Conservation (phyloP, 2,329 filamentous ascomycete species). For the Claviceps purpurea region DNA sequence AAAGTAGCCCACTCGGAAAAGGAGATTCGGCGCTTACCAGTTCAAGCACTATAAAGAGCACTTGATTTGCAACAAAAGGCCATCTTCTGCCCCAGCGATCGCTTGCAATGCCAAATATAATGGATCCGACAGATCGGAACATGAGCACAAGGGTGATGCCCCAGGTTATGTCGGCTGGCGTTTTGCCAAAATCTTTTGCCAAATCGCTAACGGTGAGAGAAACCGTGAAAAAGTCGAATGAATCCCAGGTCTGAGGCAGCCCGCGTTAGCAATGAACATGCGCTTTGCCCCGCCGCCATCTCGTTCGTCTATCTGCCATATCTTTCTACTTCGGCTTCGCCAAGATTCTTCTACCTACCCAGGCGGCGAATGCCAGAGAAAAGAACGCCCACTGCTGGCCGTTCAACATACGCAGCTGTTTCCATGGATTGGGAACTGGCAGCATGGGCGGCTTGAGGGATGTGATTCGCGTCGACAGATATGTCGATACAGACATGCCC, state of each 20-base stretch:
- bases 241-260: slow-evolving; percentile 39
- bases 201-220: slow-evolving; percentile 44
- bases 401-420: slow-evolving; percentile 33
- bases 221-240: slow-evolving; percentile 55
- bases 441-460: slow-evolving; percentile 44
- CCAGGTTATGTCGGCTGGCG: slow-evolving; percentile 48
- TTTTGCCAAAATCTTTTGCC: slow-evolving; percentile 35
- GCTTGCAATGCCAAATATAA: slow-evolving; percentile 39
- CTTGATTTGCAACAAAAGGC: slow-evolving; percentile 64
- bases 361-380: slow-evolving; percentile 39
- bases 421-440: slow-evolving; percentile 39
- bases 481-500: slow-evolving; percentile 34
- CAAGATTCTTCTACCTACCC: slow-evolving; percentile 25
- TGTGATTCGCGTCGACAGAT: slow-evolving; percentile 37
- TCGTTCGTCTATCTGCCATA: too few species aligned
- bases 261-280: neutral
- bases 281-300: too few species aligned
- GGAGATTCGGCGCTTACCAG: slow-evolving; percentile 34
- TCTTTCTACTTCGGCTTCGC: too few species aligned
- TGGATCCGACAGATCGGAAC: slow-evolving; percentile 42
- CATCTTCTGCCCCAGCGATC: slow-evolving; percentile 50
- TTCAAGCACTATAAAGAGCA: slow-evolving; percentile 59
- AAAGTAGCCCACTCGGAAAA: too few species aligned
- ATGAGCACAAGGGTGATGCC: slow-evolving; percentile 51
- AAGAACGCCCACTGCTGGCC: slow-evolving; percentile 43